Percentiles rank a stretch among this genome's conserved stretches.
phyloP scores from a whole-genome alignment of 352 stramenopile genomes.

The Pythium periplocum region DNA sequence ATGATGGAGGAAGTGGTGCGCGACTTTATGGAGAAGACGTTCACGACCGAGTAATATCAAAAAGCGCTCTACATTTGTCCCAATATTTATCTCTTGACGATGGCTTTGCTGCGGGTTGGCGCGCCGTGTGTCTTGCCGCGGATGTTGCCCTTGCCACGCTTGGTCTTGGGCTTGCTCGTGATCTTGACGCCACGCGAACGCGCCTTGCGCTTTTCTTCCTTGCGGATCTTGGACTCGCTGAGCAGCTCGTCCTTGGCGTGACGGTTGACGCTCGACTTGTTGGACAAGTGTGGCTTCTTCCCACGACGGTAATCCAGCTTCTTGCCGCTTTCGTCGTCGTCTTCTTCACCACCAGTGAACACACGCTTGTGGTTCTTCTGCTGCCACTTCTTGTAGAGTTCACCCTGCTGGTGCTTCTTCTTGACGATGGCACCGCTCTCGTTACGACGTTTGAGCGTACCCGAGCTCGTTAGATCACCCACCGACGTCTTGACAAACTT shows the following conservation, averaged over 20 bases:
- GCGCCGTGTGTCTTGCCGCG: slow-evolving; percentile 78
- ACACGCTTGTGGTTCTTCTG: slow-evolving; percentile 86
- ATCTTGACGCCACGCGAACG: slow-evolving; percentile 76
- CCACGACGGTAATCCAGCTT: slow-evolving; percentile 78
- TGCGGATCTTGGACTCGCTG: slow-evolving; percentile 74
- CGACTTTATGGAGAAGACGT: slow-evolving; percentile 60
- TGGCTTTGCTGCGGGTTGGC: slow-evolving; percentile 78
- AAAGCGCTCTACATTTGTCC: no score
- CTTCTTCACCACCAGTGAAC: slow-evolving; percentile 66
- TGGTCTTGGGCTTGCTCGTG: slow-evolving; percentile 31
- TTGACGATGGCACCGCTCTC: slow-evolving; percentile 71
- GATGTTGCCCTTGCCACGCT: slow-evolving; percentile 69
- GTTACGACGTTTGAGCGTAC: slow-evolving; percentile 82
- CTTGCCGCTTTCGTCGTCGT: slow-evolving; percentile 41
- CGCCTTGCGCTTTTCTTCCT: slow-evolving; percentile 82
- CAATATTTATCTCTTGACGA: slow-evolving; percentile 34
- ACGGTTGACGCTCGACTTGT: slow-evolving; percentile 60
- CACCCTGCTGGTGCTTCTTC: slow-evolving; percentile 87
- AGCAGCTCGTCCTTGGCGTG: slow-evolving; percentile 76
- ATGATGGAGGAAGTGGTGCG: slow-evolving; percentile 68
- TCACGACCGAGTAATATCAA: neutral
- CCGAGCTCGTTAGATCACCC: slow-evolving; percentile 81
- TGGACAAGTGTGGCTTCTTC: slow-evolving; percentile 56
- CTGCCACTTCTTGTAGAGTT: slow-evolving; percentile 94
- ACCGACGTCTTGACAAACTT: slow-evolving; percentile 94